Evolutionary conservation across 805 yeast species (phyloP).

Genomic region (Lipomyces spencermartinsiae): DNA sequence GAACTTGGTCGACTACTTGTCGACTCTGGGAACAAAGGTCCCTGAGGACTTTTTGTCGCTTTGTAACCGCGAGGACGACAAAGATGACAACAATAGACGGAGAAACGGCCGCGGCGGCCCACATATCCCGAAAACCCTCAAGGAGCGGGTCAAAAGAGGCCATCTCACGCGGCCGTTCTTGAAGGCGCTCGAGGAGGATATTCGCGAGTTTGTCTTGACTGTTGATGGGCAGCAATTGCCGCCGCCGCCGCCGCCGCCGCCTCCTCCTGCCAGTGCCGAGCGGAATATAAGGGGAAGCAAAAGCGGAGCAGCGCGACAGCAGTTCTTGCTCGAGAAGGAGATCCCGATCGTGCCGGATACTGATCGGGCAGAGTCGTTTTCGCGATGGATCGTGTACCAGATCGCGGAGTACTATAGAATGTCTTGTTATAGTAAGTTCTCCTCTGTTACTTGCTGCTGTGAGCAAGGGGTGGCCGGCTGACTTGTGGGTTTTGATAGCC

Average conservation of each 20-base stretch:
- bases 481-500: slow-evolving; percentile 8
- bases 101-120: neutral
- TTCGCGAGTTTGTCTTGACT: slow-evolving; percentile 27
- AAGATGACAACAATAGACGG: neutral
- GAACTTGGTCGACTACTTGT: slow-evolving; percentile 22
- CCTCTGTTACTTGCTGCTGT: neutral
- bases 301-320: neutral
- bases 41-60: slow-evolving; percentile 22
- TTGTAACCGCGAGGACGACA: neutral
- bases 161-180: slow-evolving; percentile 36
- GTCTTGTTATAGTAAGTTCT: slow-evolving; percentile 33
- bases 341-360: slow-evolving; percentile 29
- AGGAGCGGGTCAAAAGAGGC: slow-evolving; percentile 34
- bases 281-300: neutral
- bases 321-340: slow-evolving; percentile 26
- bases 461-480: neutral
- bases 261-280: neutral
- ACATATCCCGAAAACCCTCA: slow-evolving; percentile 21
- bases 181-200: slow-evolving; percentile 25
- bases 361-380: slow-evolving; percentile 32
- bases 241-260: neutral
- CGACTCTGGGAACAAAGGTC: slow-evolving; percentile 12
- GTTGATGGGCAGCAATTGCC: slow-evolving; percentile 18
- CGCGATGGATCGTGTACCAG: slow-evolving; percentile 36
- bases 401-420: slow-evolving; percentile 33